phyloP scores from a whole-genome alignment of 225 moss, liverwort and hornwort genomes.

The Sphagnum tenellum region DNA sequence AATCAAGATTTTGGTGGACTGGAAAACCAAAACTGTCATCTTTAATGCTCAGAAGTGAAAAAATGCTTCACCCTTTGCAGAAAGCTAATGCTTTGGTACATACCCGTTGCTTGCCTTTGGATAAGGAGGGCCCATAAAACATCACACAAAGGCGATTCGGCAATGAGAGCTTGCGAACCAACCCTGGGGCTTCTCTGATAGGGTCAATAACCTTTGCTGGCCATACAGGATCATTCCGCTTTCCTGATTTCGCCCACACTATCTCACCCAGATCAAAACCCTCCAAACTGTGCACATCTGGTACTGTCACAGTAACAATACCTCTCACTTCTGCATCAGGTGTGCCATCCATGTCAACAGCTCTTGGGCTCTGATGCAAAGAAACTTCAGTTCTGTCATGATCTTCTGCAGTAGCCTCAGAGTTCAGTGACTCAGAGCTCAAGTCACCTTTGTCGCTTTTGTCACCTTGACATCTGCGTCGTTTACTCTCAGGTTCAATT shows the following conservation, averaged over 20 bases:
- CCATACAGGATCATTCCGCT: slow-evolving; percentile 98
- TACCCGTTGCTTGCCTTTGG: slow-evolving; percentile 94
- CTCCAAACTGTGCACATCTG: slow-evolving; percentile 62
- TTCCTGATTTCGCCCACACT: slow-evolving; percentile 99
- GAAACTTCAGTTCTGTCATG: slow-evolving; percentile 34
- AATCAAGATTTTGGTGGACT: too few relatives aligned
- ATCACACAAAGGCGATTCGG: slow-evolving; percentile 92
- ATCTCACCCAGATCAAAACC: slow-evolving; percentile 94
- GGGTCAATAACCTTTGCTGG: slow-evolving; percentile 98
- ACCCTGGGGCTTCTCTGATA: slow-evolving; percentile 77
- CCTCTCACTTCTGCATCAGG: slow-evolving; percentile 62
- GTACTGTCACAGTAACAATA: slow-evolving; percentile 21
- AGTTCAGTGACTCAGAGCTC: slow-evolving; percentile 19
- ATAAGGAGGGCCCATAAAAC: slow-evolving; percentile 93
- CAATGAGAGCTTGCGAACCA: slow-evolving; percentile 72
- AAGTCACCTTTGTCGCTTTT: slow-evolving; percentile 10
- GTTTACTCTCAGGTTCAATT: slow-evolving; percentile 19
- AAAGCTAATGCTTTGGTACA: slow-evolving; percentile 3
- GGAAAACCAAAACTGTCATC: too few relatives aligned
- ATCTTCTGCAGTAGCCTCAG: slow-evolving; percentile 21
- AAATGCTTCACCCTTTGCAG: neutral
- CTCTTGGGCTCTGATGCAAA: slow-evolving; percentile 29
- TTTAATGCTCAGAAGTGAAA: neutral
- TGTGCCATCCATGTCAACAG: slow-evolving; percentile 46
- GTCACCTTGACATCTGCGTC: slow-evolving; percentile 9